These are phyloP conservation scores for Hippophae rhamnoides DNA, from an alignment of 306 rosid species.

Conservation along the genomic window DNA sequence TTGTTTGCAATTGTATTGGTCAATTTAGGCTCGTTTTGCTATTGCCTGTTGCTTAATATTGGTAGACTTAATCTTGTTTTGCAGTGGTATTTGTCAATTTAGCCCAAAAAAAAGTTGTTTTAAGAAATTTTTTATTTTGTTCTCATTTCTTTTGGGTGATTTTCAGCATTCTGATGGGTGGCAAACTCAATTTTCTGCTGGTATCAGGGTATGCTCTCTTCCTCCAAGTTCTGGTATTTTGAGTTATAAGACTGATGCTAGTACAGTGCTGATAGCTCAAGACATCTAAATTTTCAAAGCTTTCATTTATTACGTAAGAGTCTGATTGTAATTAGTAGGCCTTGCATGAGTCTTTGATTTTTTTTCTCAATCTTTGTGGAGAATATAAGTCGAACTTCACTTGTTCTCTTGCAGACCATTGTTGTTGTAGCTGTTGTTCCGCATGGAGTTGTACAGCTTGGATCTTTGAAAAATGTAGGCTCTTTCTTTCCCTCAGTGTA, in stretches of 20 bases:
- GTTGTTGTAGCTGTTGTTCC: slow-evolving; percentile 69
- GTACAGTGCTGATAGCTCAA: not conserved
- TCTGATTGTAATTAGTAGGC: not conserved
- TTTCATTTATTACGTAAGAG: not conserved
- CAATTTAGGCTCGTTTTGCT: no score
- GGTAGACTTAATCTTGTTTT: no score
- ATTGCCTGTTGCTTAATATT: no score
- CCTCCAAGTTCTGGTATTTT: not conserved
- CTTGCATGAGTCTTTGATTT: slow-evolving; percentile 2
- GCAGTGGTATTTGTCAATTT: no score
- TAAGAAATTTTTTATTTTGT: slow-evolving; percentile 2
- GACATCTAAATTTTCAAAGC: not conserved
- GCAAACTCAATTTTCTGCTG: slow-evolving; percentile 80
- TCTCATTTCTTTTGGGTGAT: slow-evolving; percentile 19
- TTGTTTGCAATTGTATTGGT: slow-evolving; percentile 14
- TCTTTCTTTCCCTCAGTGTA: slow-evolving; percentile 11
- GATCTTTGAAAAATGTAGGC: slow-evolving; percentile 69
- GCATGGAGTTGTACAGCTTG: slow-evolving; percentile 90
- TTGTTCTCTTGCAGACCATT: slow-evolving; percentile 53
- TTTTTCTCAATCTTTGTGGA: not conserved
- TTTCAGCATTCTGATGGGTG: slow-evolving; percentile 69
- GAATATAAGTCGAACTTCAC: slow-evolving; percentile 13
- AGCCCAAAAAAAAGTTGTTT: no score
- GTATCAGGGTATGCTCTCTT: slow-evolving; percentile 59
- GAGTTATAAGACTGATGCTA: not conserved